phyloP scores from a whole-genome alignment of 2,329 filamentous ascomycete genomes.

The Colletotrichum scovillei region DNA sequence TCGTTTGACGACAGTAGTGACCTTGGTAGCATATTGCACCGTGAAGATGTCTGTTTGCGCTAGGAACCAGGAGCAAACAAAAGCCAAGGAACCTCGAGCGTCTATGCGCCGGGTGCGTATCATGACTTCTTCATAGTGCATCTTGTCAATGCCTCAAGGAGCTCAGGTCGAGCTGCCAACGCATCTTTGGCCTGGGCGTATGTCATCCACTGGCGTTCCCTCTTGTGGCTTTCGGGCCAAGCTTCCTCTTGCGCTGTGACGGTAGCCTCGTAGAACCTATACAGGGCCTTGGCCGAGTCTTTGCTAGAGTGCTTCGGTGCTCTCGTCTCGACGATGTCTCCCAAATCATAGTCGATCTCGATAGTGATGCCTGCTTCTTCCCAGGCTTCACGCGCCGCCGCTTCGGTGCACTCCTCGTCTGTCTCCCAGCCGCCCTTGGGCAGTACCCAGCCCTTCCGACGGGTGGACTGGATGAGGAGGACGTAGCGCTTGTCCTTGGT shows the following conservation, averaged over 20 bases:
- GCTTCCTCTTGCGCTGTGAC: slow-evolving; percentile 86
- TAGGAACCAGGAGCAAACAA: not conserved
- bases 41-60: slow-evolving; percentile 2
- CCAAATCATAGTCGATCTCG: slow-evolving; percentile 85
- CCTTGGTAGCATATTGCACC: not conserved
- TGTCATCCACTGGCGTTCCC: slow-evolving; percentile 89
- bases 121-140: slow-evolving; percentile 70
- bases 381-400: slow-evolving; percentile 93
- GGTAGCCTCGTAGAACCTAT: slow-evolving; percentile 88
- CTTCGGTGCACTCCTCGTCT: slow-evolving; percentile 85
- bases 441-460: slow-evolving; percentile 93
- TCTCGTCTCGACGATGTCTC: slow-evolving; percentile 85
- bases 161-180: slow-evolving; percentile 82
- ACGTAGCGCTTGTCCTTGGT: slow-evolving; percentile 88
- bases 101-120: slow-evolving; percentile 22
- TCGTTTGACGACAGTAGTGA: not conserved
- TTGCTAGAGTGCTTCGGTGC: slow-evolving; percentile 79
- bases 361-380: slow-evolving; percentile 95
- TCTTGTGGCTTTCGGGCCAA: slow-evolving; percentile 96
- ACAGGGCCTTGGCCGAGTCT: slow-evolving; percentile 71
- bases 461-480: slow-evolving; percentile 91
- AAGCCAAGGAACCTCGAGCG: not conserved
- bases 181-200: slow-evolving; percentile 84
- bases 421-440: slow-evolving; percentile 98
- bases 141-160: slow-evolving; percentile 86